Evolutionary conservation across 2,329 filamentous ascomycete genomes (phyloP).

Genomic region (Zymoseptoria passerinii): DNA sequence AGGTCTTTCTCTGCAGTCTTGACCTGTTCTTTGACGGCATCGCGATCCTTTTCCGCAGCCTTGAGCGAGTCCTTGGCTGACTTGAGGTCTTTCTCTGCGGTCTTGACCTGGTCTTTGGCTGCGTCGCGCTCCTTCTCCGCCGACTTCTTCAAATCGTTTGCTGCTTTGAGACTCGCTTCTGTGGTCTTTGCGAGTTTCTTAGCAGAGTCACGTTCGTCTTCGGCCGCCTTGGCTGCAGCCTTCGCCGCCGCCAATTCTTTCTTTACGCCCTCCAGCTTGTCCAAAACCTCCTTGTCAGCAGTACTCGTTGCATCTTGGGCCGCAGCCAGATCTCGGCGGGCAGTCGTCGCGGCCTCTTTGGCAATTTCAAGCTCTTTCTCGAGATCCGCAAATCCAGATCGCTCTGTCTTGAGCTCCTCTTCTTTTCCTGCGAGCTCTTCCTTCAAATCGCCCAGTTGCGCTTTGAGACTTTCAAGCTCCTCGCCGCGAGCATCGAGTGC

Average conservation of each 20-base stretch:
- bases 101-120: slow-evolving; percentile 6
- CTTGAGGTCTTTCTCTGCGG: slow-evolving; percentile 9
- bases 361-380: slow-evolving; percentile 24
- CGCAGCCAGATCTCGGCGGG: slow-evolving; percentile 8
- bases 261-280: slow-evolving; percentile 4
- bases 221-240: slow-evolving; percentile 1
- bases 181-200: slow-evolving; percentile 12
- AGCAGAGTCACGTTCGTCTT: slow-evolving; percentile 3
- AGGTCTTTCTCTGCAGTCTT: slow-evolving; percentile 6
- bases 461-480: slow-evolving; percentile 18
- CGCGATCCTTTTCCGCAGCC: slow-evolving; percentile 2
- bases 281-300: slow-evolving; percentile 7
- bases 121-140: slow-evolving; percentile 7
- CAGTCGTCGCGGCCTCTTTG: slow-evolving; percentile 12
- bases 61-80: slow-evolving; percentile 7
- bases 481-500: slow-evolving; percentile 38
- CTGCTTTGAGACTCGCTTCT: slow-evolving; percentile 8
- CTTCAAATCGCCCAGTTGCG: slow-evolving; percentile 19
- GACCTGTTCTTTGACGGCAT: slow-evolving; percentile 3
- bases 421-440: slow-evolving; percentile 24
- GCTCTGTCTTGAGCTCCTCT: slow-evolving; percentile 26
- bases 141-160: background rate
- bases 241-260: slow-evolving; percentile 5
- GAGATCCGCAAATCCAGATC: slow-evolving; percentile 24
- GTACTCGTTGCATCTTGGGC: background rate